A percentile compares a stretch with the other conserved stretches of the same genome.
These are phyloP conservation scores for Arabidopsis arenosa DNA, from an alignment of 345 rosid species.

Conservation along the genomic window DNA sequence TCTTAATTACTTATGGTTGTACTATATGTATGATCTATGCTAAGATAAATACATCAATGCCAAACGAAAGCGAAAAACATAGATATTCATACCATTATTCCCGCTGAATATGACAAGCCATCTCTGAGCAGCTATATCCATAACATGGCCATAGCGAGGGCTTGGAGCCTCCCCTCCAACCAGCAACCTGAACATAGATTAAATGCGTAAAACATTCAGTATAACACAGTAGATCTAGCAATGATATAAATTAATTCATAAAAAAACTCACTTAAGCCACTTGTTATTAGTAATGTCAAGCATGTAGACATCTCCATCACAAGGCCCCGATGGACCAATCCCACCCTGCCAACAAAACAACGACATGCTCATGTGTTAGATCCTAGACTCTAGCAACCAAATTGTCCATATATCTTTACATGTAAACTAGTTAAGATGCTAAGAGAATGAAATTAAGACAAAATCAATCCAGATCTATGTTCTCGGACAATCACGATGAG, in stretches of 20 bases:
- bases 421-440: background rate
- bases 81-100: constrained; percentile 59
- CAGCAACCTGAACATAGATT: constrained; percentile 59
- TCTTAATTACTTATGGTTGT: background rate
- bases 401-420: background rate
- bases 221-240: background rate
- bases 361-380: constrained; percentile 14
- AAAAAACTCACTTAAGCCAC: constrained; percentile 73
- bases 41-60: background rate
- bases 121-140: constrained; percentile 68
- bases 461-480: background rate
- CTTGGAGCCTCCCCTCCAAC: constrained; percentile 82
- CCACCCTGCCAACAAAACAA: constrained; percentile 68
- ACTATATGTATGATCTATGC: background rate
- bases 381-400: background rate
- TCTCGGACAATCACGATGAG: background rate
- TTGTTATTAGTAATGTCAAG: constrained; percentile 69
- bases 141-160: constrained; percentile 90
- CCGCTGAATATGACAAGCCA: constrained; percentile 81
- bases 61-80: background rate
- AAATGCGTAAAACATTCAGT: background rate
- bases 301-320: constrained; percentile 75
- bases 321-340: constrained; percentile 81
- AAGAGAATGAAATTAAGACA: background rate
- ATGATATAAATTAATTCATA: constrained; percentile 20